Percentiles rank a stretch among this genome's conserved stretches.
phyloP scores from a whole-genome alignment of 2,329 filamentous ascomycete genomes.

The Graphilbum fragrans region DNA sequence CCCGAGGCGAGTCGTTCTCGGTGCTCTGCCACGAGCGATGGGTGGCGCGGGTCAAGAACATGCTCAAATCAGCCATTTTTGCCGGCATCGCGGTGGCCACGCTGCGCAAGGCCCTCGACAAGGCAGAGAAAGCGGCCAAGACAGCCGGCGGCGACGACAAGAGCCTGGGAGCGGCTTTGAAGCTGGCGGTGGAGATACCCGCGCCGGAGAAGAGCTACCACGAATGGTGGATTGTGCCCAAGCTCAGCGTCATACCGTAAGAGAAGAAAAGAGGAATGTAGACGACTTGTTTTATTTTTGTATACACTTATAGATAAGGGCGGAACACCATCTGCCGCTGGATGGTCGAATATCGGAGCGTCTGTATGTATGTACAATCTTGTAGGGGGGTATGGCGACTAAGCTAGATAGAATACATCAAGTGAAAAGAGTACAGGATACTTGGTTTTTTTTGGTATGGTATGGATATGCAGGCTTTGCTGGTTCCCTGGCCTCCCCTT shows the following conservation, averaged over 20 bases:
- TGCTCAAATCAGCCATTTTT: constrained; percentile 58
- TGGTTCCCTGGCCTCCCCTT: too few species aligned
- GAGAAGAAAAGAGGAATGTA: neutral
- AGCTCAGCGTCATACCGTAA: constrained; percentile 19
- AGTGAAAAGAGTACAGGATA: too few species aligned
- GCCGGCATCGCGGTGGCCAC: constrained; percentile 51
- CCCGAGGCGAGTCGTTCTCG: constrained; percentile 36
- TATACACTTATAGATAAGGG: too few species aligned
- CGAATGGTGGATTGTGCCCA: constrained; percentile 54
- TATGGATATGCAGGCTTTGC: too few species aligned
- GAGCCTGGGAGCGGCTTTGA: constrained; percentile 13
- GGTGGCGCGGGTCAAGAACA: constrained; percentile 44
- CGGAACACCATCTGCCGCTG: too few species aligned
- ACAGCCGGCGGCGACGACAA: neutral
- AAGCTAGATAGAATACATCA: too few species aligned
- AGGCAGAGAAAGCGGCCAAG: constrained; percentile 3
- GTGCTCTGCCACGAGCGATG: constrained; percentile 40
- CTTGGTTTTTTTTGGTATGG: too few species aligned
- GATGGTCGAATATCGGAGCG: too few species aligned
- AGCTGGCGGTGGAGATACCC: constrained; percentile 39
- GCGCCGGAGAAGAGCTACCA: constrained; percentile 43
- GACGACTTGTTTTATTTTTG: too few species aligned
- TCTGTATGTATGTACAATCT: too few species aligned
- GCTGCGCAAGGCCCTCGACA: constrained; percentile 41
- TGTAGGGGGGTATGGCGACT: too few species aligned